phyloP scores from a whole-genome alignment of 2,329 filamentous ascomycete species.

The Pezicula carpinea region DNA sequence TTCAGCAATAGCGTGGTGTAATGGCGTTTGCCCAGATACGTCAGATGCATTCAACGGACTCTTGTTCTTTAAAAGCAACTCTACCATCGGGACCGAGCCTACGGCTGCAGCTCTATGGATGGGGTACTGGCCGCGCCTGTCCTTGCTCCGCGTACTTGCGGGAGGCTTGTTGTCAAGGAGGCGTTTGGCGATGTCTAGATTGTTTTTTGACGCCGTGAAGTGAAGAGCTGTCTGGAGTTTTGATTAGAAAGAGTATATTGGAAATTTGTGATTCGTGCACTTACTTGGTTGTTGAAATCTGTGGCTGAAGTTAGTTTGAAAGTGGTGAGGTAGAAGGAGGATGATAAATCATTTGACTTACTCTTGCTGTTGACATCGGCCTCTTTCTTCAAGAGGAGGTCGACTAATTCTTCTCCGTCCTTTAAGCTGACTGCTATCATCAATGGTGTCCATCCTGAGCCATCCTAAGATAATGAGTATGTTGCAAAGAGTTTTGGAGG shows the following conservation, averaged over 20 bases:
- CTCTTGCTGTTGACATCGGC: slow-evolving; percentile 73
- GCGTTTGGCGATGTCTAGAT: slow-evolving; percentile 73
- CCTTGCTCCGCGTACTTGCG: slow-evolving; percentile 74
- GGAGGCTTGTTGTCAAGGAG: slow-evolving; percentile 66
- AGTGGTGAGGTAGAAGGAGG: background rate
- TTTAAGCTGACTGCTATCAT: slow-evolving; percentile 78
- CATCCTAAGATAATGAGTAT: slow-evolving; percentile 47
- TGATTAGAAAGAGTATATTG: slow-evolving; percentile 1
- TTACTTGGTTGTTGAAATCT: slow-evolving; percentile 64
- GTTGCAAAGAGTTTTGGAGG: background rate
- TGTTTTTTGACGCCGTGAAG: slow-evolving; percentile 85
- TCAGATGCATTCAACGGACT: slow-evolving; percentile 85
- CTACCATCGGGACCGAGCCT: slow-evolving; percentile 83
- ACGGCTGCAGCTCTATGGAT: slow-evolving; percentile 89
- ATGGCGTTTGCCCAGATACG: slow-evolving; percentile 74
- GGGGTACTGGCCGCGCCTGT: slow-evolving; percentile 83
- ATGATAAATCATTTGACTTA: slow-evolving; percentile 26
- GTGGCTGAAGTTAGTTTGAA: slow-evolving; percentile 2
- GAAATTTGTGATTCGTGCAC: slow-evolving; percentile 4
- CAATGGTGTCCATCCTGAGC: slow-evolving; percentile 74
- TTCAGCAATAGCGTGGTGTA: slow-evolving; percentile 84
- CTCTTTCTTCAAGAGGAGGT: slow-evolving; percentile 61
- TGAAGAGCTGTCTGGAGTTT: slow-evolving; percentile 71
- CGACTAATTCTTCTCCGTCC: slow-evolving; percentile 64
- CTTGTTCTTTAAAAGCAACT: slow-evolving; percentile 67